Percentiles rank a stretch among this genome's conserved stretches.
phyloP scores from a whole-genome alignment of 1,139 yeast species.

The Yamadazyma pseudoaaseri region DNA sequence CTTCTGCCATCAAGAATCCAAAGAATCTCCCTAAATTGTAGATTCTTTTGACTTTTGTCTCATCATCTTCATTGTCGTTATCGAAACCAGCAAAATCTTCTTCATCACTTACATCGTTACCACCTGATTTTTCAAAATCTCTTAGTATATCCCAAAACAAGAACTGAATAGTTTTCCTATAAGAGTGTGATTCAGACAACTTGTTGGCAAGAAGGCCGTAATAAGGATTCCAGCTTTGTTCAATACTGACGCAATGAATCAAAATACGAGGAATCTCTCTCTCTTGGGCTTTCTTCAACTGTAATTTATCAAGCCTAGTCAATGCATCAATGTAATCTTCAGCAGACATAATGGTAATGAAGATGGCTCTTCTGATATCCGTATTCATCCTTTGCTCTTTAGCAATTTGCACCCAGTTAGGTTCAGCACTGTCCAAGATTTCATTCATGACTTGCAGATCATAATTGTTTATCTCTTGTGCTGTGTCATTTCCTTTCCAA shows the following conservation, averaged over 20 bases:
- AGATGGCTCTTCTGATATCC: conserved; percentile 89
- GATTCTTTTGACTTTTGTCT: conserved; percentile 53
- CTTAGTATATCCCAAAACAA: conserved; percentile 85
- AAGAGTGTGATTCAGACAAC: conserved; percentile 64
- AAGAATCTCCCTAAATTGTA: conserved; percentile 78
- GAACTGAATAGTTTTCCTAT: conserved; percentile 85
- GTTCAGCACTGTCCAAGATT: conserved; percentile 65
- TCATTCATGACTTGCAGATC: conserved; percentile 46
- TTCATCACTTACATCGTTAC: conserved; percentile 39
- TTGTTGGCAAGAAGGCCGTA: conserved; percentile 80
- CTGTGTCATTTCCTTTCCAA: conserved; percentile 65
- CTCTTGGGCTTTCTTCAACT: conserved; percentile 78
- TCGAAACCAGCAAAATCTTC: conserved; percentile 37
- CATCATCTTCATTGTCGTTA: conserved; percentile 31
- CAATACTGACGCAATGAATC: conserved; percentile 82
- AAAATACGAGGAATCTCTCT: conserved; percentile 84
- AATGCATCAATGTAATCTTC: conserved; percentile 88
- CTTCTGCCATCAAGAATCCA: conserved; percentile 73
- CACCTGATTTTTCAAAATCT: conserved; percentile 58
- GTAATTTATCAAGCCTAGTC: conserved; percentile 74
- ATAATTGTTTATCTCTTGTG: conserved; percentile 21
- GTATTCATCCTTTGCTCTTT: conserved; percentile 90
- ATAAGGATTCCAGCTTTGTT: conserved; percentile 85
- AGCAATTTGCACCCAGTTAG: conserved; percentile 89
- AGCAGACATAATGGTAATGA: conserved; percentile 92